Conservation (phyloP, 108 stramenopile species). For the Poteriospumella lacustris region DNA sequence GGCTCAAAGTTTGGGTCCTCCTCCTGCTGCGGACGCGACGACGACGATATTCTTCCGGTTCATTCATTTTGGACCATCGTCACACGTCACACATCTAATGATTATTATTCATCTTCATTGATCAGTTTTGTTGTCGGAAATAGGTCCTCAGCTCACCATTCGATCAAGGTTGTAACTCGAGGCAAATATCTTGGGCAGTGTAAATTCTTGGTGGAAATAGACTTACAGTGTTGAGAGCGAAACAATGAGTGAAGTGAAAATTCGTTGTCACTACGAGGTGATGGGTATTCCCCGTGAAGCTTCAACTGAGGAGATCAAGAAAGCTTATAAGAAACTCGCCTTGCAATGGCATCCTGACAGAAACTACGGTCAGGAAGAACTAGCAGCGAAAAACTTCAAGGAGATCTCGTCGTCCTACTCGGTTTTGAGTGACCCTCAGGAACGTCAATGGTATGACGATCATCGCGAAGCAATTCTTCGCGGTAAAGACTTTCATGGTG, state of each 20-base stretch:
- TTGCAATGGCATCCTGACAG: constrained; percentile 47
- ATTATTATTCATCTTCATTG: no score
- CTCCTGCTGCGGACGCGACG: no score
- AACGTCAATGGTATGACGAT: constrained; percentile 45
- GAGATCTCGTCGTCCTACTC: constrained; percentile 40
- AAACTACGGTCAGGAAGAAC: constrained; percentile 32
- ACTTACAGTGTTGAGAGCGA: no score
- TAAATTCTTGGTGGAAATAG: no score
- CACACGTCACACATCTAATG: no score
- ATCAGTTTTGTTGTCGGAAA: no score
- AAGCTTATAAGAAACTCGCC: constrained; percentile 34
- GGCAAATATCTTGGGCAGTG: no score
- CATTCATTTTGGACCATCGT: no score
- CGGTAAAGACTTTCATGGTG: constrained; percentile 30
- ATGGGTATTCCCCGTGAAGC: background rate
- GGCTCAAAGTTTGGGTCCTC: no score
- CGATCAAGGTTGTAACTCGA: no score
- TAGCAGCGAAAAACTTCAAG: constrained; percentile 26
- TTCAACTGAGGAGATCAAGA: constrained; percentile 31
- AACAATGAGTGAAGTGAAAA: background rate
- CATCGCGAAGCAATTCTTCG: constrained; percentile 40
- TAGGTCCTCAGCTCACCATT: no score
- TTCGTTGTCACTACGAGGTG: constrained; percentile 15
- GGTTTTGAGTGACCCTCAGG: constrained; percentile 42
- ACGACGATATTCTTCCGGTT: no score